A percentile compares a stretch with the other conserved stretches of the same genome.
Evolutionary conservation across 2,329 filamentous ascomycete genomes (phyloP).

Genomic region (Colletotrichum orchidophilum): DNA sequence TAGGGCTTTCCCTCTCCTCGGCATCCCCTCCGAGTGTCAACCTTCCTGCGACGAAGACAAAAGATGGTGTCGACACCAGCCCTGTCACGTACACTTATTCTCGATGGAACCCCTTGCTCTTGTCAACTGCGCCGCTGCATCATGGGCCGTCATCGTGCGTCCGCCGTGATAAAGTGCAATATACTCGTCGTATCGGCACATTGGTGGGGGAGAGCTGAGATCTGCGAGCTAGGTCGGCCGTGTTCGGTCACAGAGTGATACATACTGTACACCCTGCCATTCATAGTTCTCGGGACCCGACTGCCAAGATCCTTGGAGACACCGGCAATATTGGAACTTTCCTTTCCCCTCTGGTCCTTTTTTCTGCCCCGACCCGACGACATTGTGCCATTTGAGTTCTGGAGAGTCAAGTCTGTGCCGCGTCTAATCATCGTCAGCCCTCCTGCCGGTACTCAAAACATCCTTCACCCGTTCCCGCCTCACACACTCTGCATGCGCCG

Average conservation of each 20-base stretch:
- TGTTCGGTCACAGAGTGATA: not conserved
- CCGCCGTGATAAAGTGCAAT: not conserved
- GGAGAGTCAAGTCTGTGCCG: not conserved
- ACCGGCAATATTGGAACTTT: not conserved
- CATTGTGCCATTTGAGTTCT: conserved; percentile 11
- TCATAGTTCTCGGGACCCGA: not conserved
- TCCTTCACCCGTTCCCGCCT: not conserved
- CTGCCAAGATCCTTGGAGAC: conserved; percentile 7
- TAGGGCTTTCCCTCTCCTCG: not conserved
- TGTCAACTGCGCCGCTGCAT: conserved; percentile 15
- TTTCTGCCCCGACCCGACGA: not conserved
- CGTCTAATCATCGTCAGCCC: not conserved
- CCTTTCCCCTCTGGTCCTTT: not conserved
- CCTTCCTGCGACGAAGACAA: not conserved
- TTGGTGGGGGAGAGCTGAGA: not conserved
- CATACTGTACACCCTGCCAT: not conserved
- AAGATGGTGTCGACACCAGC: not conserved
- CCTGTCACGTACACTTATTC: not conserved
- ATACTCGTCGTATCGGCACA: not conserved
- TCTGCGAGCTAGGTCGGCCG: not conserved
- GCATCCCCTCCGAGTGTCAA: not conserved
- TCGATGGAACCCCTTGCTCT: not conserved
- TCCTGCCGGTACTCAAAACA: not conserved
- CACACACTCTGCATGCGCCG: not conserved
- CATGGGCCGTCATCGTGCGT: conserved; percentile 27